Conservation (phyloP, 2,329 filamentous ascomycete species). For the Sphaerostilbella broomeana region DNA sequence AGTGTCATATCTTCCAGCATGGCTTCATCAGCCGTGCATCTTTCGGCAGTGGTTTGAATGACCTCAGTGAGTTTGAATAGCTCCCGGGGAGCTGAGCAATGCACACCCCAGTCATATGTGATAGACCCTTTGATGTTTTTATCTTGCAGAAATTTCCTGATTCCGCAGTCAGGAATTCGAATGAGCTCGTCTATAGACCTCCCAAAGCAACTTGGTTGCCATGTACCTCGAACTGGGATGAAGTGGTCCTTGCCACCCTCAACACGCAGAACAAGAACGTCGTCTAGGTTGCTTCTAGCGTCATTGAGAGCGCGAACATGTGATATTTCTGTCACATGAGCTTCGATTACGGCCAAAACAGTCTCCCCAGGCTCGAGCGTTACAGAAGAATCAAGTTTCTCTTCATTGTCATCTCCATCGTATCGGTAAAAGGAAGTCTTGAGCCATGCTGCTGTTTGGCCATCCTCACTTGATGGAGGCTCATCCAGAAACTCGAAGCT, state of each 20-base stretch:
- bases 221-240: constrained; percentile 68
- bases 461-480: constrained; percentile 43
- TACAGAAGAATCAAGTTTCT: constrained; percentile 42
- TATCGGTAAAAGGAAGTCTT: constrained; percentile 53
- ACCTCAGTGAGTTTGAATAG: constrained; percentile 83
- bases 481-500: constrained; percentile 74
- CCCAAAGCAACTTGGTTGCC: constrained; percentile 77
- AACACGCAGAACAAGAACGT: constrained; percentile 82
- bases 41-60: constrained; percentile 53
- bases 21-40: constrained; percentile 52
- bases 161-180: constrained; percentile 74
- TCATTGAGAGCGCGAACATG: constrained; percentile 68
- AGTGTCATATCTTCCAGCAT: constrained; percentile 51
- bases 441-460: constrained; percentile 54
- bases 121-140: constrained; percentile 41
- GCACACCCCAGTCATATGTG: constrained; percentile 51
- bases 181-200: constrained; percentile 85
- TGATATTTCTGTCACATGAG: constrained; percentile 56
- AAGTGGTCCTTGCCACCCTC: constrained; percentile 85
- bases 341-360: constrained; percentile 59
- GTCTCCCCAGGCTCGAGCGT: constrained; percentile 82
- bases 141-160: constrained; percentile 45
- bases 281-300: constrained; percentile 60
- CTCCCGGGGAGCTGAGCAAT: constrained; percentile 78
- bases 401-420: constrained; percentile 26